A percentile compares a stretch with the other conserved stretches of the same genome.
phyloP scores from a whole-genome alignment of 208 protist species.

The Ichthyophonus hoferi region DNA sequence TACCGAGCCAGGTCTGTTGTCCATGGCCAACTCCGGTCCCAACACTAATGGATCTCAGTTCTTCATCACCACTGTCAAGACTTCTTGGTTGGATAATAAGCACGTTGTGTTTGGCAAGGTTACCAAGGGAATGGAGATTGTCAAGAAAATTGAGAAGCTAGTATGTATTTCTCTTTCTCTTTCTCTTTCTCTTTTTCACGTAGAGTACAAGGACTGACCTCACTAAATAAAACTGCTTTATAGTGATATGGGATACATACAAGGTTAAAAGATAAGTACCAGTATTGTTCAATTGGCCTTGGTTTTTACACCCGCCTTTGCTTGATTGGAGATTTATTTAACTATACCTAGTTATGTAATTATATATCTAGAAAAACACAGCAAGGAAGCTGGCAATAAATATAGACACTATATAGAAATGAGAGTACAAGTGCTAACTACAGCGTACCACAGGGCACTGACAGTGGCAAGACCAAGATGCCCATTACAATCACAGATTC shows the following conservation, averaged over 20 bases:
- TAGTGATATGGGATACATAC: no score
- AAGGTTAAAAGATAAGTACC: no score
- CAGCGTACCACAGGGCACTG: not conserved
- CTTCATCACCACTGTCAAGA: slow-evolving; percentile 66
- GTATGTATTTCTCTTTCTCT: slow-evolving; percentile 10
- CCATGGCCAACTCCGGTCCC: slow-evolving; percentile 71
- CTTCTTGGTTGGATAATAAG: slow-evolving; percentile 70
- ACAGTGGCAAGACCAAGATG: not conserved
- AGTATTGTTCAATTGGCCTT: no score
- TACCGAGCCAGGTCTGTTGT: slow-evolving; percentile 51
- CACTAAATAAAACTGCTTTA: no score
- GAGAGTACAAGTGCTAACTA: no score
- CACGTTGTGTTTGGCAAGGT: slow-evolving; percentile 77
- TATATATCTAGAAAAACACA: no score
- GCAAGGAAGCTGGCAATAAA: no score
- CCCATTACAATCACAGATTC: not conserved
- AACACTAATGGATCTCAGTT: slow-evolving; percentile 75
- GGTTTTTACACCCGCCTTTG: no score
- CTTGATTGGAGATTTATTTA: no score
- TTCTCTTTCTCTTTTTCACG: not conserved
- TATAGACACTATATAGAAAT: no score
- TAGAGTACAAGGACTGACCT: no score
- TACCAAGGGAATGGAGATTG: slow-evolving; percentile 29
- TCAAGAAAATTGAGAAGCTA: slow-evolving; percentile 15
- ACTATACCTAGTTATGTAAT: no score